A percentile compares a stretch with the other conserved stretches of the same genome.
These are phyloP conservation scores for Hymenoscyphus fructigenus DNA, from an alignment of 2,329 filamentous ascomycete species.

Conservation along the genomic window DNA sequence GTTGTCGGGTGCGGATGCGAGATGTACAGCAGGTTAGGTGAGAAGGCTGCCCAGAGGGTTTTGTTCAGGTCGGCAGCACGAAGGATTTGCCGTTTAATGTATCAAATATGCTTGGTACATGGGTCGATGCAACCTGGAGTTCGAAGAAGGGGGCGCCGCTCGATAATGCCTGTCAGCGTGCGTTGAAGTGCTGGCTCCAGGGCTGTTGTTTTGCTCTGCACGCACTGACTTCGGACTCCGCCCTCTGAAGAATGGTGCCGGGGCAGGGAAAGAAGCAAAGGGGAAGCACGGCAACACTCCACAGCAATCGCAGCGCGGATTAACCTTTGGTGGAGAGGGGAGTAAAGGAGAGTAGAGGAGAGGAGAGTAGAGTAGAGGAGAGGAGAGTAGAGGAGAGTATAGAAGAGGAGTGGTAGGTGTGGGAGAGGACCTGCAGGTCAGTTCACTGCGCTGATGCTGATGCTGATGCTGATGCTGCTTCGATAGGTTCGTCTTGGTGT, in stretches of 20 bases:
- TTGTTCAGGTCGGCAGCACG: constrained; percentile 2
- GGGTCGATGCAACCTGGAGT: constrained; percentile 1
- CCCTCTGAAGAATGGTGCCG: background rate
- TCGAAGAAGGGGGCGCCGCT: background rate
- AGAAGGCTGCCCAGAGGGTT: background rate
- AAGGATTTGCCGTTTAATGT: constrained; percentile 5
- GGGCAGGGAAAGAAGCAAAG: background rate
- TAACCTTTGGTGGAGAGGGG: background rate
- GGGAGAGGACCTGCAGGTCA: background rate
- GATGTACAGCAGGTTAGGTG: constrained; percentile 1
- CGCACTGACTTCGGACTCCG: constrained; percentile 2
- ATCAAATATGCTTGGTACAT: constrained; percentile 2
- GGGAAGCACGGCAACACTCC: background rate
- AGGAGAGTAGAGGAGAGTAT: constrained; percentile 5
- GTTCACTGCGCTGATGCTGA: too few species aligned
- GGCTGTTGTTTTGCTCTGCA: background rate
- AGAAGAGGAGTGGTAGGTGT: too few species aligned
- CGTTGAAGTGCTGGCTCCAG: background rate
- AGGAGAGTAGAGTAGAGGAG: background rate
- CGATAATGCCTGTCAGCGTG: background rate
- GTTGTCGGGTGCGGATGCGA: background rate
- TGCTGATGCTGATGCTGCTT: too few species aligned
- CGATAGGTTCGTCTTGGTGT: too few species aligned
- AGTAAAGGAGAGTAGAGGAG: background rate
- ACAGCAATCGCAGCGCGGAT: background rate